Evolutionary conservation across 768 basidiomycete species (phyloP).

Genomic region (Trametes maxima): DNA sequence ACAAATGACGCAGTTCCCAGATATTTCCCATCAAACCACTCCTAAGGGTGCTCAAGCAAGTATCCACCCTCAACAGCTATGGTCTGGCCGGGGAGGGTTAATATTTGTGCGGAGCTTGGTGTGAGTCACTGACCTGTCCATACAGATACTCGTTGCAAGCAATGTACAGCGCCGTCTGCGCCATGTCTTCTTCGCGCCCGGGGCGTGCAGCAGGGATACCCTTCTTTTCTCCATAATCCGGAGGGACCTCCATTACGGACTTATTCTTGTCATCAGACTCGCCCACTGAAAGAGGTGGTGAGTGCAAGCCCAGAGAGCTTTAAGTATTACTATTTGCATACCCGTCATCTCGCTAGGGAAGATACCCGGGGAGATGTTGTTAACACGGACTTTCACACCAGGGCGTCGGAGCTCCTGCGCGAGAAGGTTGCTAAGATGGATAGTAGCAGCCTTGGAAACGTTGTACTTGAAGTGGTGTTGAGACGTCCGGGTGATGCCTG

Average conservation of each 20-base stretch:
- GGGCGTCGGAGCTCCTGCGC: constrained; percentile 38
- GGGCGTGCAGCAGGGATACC: constrained; percentile 39
- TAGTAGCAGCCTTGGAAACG: constrained; percentile 42
- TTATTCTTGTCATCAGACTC: constrained; percentile 38
- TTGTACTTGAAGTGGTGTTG: constrained; percentile 52
- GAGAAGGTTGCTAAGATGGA: constrained; percentile 39
- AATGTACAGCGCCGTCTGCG: constrained; percentile 36
- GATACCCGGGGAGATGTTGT: constrained; percentile 39
- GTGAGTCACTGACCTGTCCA: constrained; percentile 34
- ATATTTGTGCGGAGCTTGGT: not conserved
- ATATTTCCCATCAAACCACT: not conserved
- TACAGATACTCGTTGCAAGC: constrained; percentile 39
- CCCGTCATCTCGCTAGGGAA: constrained; percentile 43
- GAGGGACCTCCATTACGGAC: constrained; percentile 32
- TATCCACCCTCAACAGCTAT: constrained; percentile 34
- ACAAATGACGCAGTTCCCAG: not conserved
- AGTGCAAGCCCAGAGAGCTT: not conserved
- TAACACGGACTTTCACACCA: constrained; percentile 39
- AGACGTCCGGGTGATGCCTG: constrained; percentile 42
- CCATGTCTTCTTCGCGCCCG: constrained; percentile 40
- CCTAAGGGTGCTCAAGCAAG: not conserved
- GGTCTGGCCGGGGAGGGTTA: constrained; percentile 11
- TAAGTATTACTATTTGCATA: constrained; percentile 9
- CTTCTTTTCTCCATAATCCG: constrained; percentile 36
- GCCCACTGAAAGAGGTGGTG: constrained; percentile 11